These are phyloP conservation scores for Fusarium brachygibbosum DNA, from an alignment of 2,329 filamentous ascomycete species.

Conservation along the genomic window DNA sequence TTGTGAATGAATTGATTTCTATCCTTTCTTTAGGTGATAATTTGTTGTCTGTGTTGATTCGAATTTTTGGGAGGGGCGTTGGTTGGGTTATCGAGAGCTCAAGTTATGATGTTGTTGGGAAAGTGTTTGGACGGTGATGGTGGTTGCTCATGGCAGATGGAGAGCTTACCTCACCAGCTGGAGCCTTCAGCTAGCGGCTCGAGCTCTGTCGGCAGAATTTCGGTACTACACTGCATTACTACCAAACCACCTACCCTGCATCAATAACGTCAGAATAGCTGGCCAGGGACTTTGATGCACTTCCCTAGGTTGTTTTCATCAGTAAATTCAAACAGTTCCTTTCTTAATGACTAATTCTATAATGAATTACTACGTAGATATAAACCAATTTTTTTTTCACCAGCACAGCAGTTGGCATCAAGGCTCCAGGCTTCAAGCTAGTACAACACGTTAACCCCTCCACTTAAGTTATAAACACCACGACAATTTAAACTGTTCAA, in stretches of 20 bases:
- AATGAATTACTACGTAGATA: too few relatives aligned
- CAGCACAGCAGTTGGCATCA: too few relatives aligned
- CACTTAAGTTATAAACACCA: not conserved
- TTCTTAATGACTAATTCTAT: too few relatives aligned
- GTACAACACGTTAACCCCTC: not conserved
- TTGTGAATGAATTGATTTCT: constrained; percentile 49
- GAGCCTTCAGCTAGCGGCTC: constrained; percentile 53
- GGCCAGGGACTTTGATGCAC: not conserved
- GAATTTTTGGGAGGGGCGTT: not conserved
- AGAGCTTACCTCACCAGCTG: constrained; percentile 60
- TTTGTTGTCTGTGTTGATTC: not conserved
- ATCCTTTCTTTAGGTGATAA: not conserved
- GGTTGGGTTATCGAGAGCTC: constrained; percentile 34
- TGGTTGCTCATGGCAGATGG: constrained; percentile 45
- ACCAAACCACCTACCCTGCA: constrained; percentile 4
- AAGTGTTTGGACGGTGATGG: constrained; percentile 37
- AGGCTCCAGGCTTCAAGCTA: too few relatives aligned
- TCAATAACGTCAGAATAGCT: not conserved
- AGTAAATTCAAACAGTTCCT: not conserved
- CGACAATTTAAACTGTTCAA: too few relatives aligned
- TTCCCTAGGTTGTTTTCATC: not conserved
- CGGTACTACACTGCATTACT: constrained; percentile 30
- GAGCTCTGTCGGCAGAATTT: constrained; percentile 51
- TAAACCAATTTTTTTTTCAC: too few relatives aligned
- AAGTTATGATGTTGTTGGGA: constrained; percentile 25